Base-by-base conservation (phyloP, 805 yeast genomes). In the Clavispora asparagi region DNA sequence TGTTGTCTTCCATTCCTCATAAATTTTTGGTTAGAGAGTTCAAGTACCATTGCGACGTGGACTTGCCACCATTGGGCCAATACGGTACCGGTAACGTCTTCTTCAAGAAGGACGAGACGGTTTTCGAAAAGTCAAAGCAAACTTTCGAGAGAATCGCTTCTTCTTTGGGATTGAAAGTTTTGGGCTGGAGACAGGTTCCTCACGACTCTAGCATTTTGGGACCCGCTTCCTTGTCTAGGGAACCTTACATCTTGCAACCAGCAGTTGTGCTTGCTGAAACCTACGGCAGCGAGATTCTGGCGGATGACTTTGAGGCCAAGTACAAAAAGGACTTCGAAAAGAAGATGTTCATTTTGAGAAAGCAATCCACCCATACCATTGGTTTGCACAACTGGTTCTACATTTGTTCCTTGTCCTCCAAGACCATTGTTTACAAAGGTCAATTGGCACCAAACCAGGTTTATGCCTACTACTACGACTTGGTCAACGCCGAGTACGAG, bases 331-430 rank as follows among this genome's bases (percentile, higher is more conserved):
- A 72, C 46, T 90, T 92, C 63, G 95, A 87, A 65, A 87, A 86
- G 54, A 87, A 85, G 66, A 76, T 94, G 53, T 92, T 83, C 70
- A 81, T 92, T 41, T 73, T 92, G 55, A 79, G 98, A 68, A 92
- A 92, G 67, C 94, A 86, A 67, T 78, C 96, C 7, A 82, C 96
- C 12, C 95, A 86, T 65, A 79, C 91, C 44, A 91, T 92, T 60
- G 97, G 97, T 17, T 74, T 91, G 55, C 95, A 91, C 73, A 91
- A 92, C 68, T 92, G 98, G 97, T 92, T 92, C 71, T 92, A 92
- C 75, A 89, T 91, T 56, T 91, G 97, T 71, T 92, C 98, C 6
- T 73, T 92, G 50, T 84, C 94, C 45, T 85, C 85, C 68, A 84
- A 82, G 63, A 85, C 90, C 64, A 92, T 92, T 58, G 97, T 94